These are phyloP conservation scores for Dalbergia cultrata DNA, from an alignment of 306 rosid genomes.

Conservation along the genomic window DNA sequence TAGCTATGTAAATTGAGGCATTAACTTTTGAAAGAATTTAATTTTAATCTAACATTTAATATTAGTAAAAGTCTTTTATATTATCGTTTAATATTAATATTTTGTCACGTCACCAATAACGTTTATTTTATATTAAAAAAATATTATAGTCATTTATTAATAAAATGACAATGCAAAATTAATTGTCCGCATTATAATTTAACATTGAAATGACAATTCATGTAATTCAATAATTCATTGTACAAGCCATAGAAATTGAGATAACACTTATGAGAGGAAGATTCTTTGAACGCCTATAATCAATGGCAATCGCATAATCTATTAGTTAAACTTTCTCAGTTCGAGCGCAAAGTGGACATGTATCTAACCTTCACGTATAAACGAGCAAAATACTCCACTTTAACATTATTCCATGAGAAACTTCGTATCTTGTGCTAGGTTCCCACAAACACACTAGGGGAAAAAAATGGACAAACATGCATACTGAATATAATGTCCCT, in stretches of 20 bases:
- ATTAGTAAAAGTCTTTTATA: background rate
- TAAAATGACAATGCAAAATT: too few species aligned
- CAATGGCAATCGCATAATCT: slow-evolving; percentile 35
- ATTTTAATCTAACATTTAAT: background rate
- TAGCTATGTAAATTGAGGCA: background rate
- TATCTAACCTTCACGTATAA: slow-evolving; percentile 32
- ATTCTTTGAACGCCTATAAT: slow-evolving; percentile 34
- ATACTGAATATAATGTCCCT: too few species aligned
- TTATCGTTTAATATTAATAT: background rate
- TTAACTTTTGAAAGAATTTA: background rate
- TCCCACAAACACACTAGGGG: too few species aligned
- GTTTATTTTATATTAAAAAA: too few species aligned
- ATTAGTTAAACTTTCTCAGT: slow-evolving; percentile 26
- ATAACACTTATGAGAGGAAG: slow-evolving; percentile 19
- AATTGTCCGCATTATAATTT: too few species aligned
- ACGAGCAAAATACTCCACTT: slow-evolving; percentile 31
- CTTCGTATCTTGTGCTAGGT: background rate
- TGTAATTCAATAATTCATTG: background rate
- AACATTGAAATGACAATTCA: background rate
- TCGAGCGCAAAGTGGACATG: slow-evolving; percentile 17
- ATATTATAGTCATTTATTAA: too few species aligned
- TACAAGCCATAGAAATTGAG: background rate
- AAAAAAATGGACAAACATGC: too few species aligned
- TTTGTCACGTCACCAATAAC: background rate
- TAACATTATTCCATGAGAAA: slow-evolving; percentile 34